Evolutionary conservation across 768 basidiomycete genomes (phyloP), one percentile per base, ranked within the genome.

Genomic region (Leucocoprinus sp.): DNA sequence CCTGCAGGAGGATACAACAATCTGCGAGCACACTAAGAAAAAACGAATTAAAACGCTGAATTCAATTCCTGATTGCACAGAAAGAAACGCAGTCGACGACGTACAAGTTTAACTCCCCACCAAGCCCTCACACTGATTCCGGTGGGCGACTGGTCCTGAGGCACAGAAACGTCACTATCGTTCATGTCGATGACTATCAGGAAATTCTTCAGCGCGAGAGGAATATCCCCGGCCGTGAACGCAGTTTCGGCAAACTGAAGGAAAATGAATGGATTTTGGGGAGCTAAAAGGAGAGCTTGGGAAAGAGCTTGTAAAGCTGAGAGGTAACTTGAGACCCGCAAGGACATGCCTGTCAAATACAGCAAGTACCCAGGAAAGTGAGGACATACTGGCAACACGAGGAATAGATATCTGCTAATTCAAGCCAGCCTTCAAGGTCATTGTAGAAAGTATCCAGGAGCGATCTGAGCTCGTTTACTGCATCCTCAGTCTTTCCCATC

Each of bases 171-270:
- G 47, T 78, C 80, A 4, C 65, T 66, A 28, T 82, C 81, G 2
- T 71, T 72, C 84, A 92, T 91, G 54, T 93, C 90, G 8, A 86
- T 69, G 0, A 78, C 81, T 23, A 81, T 68, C 5, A 93, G 74
- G 67, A 80, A 92, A 68, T 78, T 80, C 61, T 87, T 86, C 43
- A 90, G 67, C 2, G 91, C 80, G 6, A 91, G 68, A 0, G 84
- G 75, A 17, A 88, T 57, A 59, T 93, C 89, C 1, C 74, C 76
- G 0, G 79, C 71, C 0, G 88, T 87, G 57, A 87, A 92, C 0
- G 88, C 89, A 7, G 85, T 91, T 62, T 96, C 92, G 0, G 90
- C 92, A 39, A 80, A 82, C 52, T 84, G 83, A n/a, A 93, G 72
- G 47, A 80, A 74, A 29, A 85, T 81, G 56, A 90, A 86, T 0